phyloP scores from a whole-genome alignment of 768 basidiomycete species.

The Calocybe cyanea region DNA sequence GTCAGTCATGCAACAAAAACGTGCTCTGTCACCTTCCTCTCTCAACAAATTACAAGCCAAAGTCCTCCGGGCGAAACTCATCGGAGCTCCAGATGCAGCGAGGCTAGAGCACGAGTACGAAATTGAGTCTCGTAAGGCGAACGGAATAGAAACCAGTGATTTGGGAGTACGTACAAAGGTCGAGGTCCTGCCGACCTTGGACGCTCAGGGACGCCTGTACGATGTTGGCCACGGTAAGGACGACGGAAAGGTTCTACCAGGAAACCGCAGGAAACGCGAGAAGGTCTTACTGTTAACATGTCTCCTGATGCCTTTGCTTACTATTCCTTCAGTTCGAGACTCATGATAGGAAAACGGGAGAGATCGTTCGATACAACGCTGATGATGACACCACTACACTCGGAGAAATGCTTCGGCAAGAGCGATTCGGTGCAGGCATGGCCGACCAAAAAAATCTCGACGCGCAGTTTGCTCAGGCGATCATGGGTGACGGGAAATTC shows the following conservation, averaged over 20 bases:
- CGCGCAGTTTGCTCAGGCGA: conserved; percentile 81
- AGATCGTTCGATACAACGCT: conserved; percentile 82
- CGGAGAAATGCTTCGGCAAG: conserved; percentile 91
- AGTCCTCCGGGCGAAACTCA: conserved; percentile 87
- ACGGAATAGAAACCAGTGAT: conserved; percentile 37
- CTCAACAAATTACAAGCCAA: conserved; percentile 92
- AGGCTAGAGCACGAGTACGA: conserved; percentile 86
- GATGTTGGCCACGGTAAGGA: conserved; percentile 83
- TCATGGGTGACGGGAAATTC: conserved; percentile 87
- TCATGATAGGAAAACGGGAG: conserved; percentile 86
- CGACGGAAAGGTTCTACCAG: conserved; percentile 46
- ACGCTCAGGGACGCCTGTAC: conserved; percentile 80
- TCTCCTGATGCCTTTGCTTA: conserved; percentile 3
- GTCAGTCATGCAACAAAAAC: conserved; percentile 26
- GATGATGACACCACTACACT: conserved; percentile 87
- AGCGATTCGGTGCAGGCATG: conserved; percentile 84
- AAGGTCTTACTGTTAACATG: conserved; percentile 38
- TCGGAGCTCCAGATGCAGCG: conserved; percentile 73
- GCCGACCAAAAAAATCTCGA: conserved; percentile 91
- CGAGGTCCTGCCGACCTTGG: conserved; percentile 86
- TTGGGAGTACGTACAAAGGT: conserved; percentile 55
- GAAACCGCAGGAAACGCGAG: conserved; percentile 78
- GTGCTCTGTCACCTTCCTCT: conserved; percentile 68
- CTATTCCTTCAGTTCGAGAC: conserved; percentile 64
- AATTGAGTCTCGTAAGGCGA: conserved; percentile 48